Base-by-base conservation (phyloP, 164 flowering plant genomes). In the Chimonanthus praecox region DNA sequence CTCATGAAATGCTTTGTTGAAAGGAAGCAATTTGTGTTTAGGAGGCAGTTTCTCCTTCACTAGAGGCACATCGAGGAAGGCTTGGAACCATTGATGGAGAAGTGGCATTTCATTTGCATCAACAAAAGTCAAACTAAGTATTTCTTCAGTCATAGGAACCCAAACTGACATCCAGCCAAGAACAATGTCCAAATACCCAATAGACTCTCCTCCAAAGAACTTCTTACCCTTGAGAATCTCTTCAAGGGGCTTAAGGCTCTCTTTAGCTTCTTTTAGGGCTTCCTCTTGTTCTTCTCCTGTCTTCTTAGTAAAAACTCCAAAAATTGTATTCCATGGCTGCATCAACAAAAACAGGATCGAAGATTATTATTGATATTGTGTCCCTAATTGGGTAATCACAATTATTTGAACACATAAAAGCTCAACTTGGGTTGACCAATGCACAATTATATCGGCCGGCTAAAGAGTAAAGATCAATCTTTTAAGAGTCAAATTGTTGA, bases 21-120 rank as follows among this genome's bases (percentile, higher is more conserved):
- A 45, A 46, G 68, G n/a, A 66, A 66, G 68, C n/a, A 70, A 10
- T 54, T 51, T 72, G 3, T 72, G 67, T 11, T 7, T 21, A 43
- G 74, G 74, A 47, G 74, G 74, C 3, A 72, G 54, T 67, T 18
- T 72, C 74, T 72, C 74, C n/a, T 62, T 72, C 4, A 72, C 49
- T 43, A 16, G 4, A 62, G 74, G 74, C n/a, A 45, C 9, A 18
- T 62, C 20, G 4, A 61, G 67, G 67, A 60, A 72, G 7, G 61
- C 68, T n/a, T 47, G 67, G 45, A 63, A 72, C 74, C 74, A 72
- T 44, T 67, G 44, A 62, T 62, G 43, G 67, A 72, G 67, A 7
- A 15, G 50, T 15, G 74, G 74, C 54, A 61, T 45, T 9, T 16
- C 47, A 46, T 47, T 49, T 63, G 61, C 74, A 45, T 72, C 67